Conservation (phyloP, 306 rosid genomes). For the Begonia peltatifolia region DNA sequence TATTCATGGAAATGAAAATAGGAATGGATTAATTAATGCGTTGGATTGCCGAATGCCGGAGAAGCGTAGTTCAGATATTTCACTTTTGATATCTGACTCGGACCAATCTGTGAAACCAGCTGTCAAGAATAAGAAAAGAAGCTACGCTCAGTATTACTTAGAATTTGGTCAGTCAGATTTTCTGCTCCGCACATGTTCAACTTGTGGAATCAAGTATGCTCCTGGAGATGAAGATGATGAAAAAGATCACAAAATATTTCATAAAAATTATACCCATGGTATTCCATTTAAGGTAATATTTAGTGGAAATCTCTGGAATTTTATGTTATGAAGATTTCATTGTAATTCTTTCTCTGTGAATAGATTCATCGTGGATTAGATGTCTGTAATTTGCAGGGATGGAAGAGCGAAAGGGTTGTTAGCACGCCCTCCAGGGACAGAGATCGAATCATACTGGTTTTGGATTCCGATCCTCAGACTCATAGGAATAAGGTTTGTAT, state of each 20-base stretch:
- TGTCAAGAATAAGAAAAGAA: conserved; percentile 65
- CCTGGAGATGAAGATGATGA: conserved; percentile 54
- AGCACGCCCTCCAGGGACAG: conserved; percentile 8
- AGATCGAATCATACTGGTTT: conserved; percentile 40
- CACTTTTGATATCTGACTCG: conserved; percentile 2
- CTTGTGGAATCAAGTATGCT: conserved; percentile 49
- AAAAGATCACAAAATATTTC: conserved; percentile 59
- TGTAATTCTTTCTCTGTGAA: neutral
- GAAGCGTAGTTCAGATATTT: conserved; percentile 1
- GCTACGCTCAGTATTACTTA: conserved; percentile 66
- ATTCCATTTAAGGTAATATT: conserved; percentile 44
- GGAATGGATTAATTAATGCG: neutral
- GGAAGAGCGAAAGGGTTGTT: conserved; percentile 43
- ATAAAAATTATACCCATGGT: conserved; percentile 45
- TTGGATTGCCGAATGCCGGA: conserved; percentile 1
- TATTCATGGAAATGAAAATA: too few relatives aligned
- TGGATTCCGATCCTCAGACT: conserved; percentile 35
- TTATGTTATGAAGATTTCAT: too few relatives aligned
- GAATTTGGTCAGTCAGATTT: conserved; percentile 78
- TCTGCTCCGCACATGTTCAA: conserved; percentile 36
- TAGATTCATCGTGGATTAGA: neutral
- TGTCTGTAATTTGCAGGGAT: conserved; percentile 33
- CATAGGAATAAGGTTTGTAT: conserved; percentile 45
- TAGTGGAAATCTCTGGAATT: too few relatives aligned
- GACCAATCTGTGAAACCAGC: conserved; percentile 15